A percentile compares a stretch with the other conserved stretches of the same genome.
phyloP scores from a whole-genome alignment of 1,139 yeast genomes.

The Candida sp. region DNA sequence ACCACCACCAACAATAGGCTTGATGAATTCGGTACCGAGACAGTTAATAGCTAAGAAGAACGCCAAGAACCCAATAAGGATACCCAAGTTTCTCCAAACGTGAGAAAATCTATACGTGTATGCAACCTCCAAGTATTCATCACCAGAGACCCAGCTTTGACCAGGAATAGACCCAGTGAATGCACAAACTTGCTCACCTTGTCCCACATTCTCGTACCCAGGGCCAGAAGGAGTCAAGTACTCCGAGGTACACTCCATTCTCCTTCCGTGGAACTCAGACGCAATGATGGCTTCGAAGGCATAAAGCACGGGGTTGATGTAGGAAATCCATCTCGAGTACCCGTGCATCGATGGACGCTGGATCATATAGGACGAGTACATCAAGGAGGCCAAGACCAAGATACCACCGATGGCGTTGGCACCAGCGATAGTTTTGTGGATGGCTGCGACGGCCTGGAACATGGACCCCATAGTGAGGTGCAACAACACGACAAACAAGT shows the following conservation, averaged over 20 bases:
- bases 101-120: constrained; percentile 48
- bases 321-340: constrained; percentile 69
- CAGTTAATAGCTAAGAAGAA: constrained; percentile 51
- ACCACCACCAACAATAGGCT: constrained; percentile 59
- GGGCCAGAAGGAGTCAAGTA: constrained; percentile 55
- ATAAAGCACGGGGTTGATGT: constrained; percentile 58
- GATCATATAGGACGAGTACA: constrained; percentile 60
- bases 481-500: constrained; percentile 42
- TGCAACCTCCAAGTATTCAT: constrained; percentile 45
- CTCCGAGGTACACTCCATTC: constrained; percentile 50
- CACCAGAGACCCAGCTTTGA: constrained; percentile 49
- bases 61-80: constrained; percentile 56
- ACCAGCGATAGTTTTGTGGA: constrained; percentile 46
- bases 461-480: constrained; percentile 40
- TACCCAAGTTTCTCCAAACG: constrained; percentile 72
- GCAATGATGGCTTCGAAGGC: constrained; percentile 60
- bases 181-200: constrained; percentile 52
- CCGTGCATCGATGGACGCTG: constrained; percentile 65
- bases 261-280: constrained; percentile 58
- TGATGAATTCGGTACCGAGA: constrained; percentile 52
- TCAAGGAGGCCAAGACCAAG: constrained; percentile 47
- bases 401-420: constrained; percentile 60
- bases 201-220: constrained; percentile 43
- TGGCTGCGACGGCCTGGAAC: constrained; percentile 55
- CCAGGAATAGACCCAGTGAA: constrained; percentile 54